Evolutionary conservation across 108 stramenopile genomes (phyloP), one percentile per base, ranked within the genome.

Genomic region (Heterococcus sp.): DNA sequence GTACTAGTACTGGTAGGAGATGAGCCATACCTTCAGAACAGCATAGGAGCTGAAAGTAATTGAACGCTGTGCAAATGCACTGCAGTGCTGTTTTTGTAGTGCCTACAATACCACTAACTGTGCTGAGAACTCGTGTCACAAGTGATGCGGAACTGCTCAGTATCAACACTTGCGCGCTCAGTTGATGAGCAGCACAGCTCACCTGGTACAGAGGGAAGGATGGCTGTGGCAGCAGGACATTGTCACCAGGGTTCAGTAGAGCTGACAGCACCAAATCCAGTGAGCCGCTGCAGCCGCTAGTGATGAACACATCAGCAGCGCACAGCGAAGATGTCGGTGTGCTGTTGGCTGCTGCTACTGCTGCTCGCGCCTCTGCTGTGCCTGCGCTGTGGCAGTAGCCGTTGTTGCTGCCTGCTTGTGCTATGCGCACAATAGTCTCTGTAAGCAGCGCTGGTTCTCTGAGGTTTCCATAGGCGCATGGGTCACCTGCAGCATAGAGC

Each of bases 201-300:
- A 58, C 46, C 76, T 92, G 85, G 66, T 97, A 97, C 29, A 97
- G 74, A 4, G 94, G 91, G 82, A 97, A 95, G 32, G 93, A 94
- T 1, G 96, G 96, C 68, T 86, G 75, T 0, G 96, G 96, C 14
- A 97, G 91, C 39, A 97, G 76, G 31, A 97, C 35, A 30, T 87
- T 86, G 28, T 90, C 82, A 4, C 90, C 94, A 37, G 86, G 85
- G 75, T 94, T 88, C 14, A 92, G 68, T 2, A 97, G 70, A 1
- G 87, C 91, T 33, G 90, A 86, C 2, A 97, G 77, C 5, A 89
- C 91, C 46, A 97, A 68, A 66, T 95, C 94, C 35, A 97, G 71
- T 1, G 94, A 93, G 3, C 94, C 94, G 4, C 92, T 93, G 68
- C 92, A 94, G n/a, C 96, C 96, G 37, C 89, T 90, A 36, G 93